Evolutionary conservation across 2,329 filamentous ascomycete genomes (phyloP).

Genomic region (Paracorniculantispora psalliotae): DNA sequence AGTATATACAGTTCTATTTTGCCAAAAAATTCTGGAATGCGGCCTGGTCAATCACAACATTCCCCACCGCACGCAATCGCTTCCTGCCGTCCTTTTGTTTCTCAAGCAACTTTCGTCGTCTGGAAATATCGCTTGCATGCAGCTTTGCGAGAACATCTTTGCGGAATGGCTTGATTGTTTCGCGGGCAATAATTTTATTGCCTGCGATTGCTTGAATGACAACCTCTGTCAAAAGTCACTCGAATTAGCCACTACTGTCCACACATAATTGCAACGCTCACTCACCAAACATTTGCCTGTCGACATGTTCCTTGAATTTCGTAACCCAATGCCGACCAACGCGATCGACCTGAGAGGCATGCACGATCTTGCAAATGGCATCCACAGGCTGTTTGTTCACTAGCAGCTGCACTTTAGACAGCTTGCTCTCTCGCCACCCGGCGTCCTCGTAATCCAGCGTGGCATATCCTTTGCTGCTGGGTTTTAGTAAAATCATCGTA

Average conservation of each 20-base stretch:
- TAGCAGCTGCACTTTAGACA: slow-evolving; percentile 85
- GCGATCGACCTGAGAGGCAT: slow-evolving; percentile 72
- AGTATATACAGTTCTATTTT: slow-evolving; percentile 55
- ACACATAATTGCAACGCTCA: too few relatives aligned
- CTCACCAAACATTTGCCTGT: slow-evolving; percentile 81
- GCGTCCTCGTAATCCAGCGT: slow-evolving; percentile 96
- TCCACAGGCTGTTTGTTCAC: slow-evolving; percentile 94
- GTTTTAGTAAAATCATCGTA: background rate
- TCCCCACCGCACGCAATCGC: slow-evolving; percentile 76
- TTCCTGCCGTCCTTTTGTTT: slow-evolving; percentile 96
- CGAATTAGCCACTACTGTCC: background rate
- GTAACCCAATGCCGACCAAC: slow-evolving; percentile 84
- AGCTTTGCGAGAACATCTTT: slow-evolving; percentile 94
- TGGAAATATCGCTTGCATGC: slow-evolving; percentile 81
- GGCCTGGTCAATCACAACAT: slow-evolving; percentile 93
- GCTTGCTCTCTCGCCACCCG: slow-evolving; percentile 72
- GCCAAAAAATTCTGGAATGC: slow-evolving; percentile 92
- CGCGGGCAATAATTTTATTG: slow-evolving; percentile 76
- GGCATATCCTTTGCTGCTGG: slow-evolving; percentile 73
- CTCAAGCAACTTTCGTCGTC: slow-evolving; percentile 82
- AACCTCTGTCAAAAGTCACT: slow-evolving; percentile 54
- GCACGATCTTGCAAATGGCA: slow-evolving; percentile 86
- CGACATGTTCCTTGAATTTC: slow-evolving; percentile 96
- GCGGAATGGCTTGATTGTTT: slow-evolving; percentile 92
- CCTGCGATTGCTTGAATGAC: slow-evolving; percentile 89